A percentile compares a stretch with the other conserved stretches of the same genome.
Conservation (phyloP, 805 yeast genomes). For the Crinitomyces ghanaensis region DNA sequence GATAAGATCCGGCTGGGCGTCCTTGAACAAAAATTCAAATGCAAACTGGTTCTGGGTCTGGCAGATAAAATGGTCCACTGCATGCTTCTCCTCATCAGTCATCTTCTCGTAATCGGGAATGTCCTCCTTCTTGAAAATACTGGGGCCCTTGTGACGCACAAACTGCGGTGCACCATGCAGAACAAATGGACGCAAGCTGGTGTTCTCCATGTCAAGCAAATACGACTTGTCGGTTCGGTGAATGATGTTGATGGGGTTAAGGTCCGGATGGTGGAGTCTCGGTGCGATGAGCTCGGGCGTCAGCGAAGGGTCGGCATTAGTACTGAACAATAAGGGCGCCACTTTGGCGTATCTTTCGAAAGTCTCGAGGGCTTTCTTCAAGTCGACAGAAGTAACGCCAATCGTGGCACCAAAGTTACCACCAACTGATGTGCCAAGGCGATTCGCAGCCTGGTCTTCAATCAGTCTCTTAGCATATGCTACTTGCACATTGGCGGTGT, state of each 20-base stretch:
- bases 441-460: conserved; percentile 31
- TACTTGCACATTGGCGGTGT: conserved; percentile 55
- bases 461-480: conserved; percentile 47
- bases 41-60: conserved; percentile 84
- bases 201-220: conserved; percentile 75
- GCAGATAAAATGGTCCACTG: conserved; percentile 74
- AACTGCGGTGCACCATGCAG: conserved; percentile 72
- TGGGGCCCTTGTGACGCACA: conserved; percentile 79
- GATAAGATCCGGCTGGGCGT: conserved; percentile 45
- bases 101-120: conserved; percentile 57
- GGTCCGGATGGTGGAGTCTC: conserved; percentile 66
- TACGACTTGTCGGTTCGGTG: conserved; percentile 31
- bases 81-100: conserved; percentile 62
- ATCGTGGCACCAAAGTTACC: conserved; percentile 10
- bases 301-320: conserved; percentile 33
- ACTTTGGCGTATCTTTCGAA: conserved; percentile 49
- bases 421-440: no score
- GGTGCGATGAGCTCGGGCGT: conserved; percentile 54
- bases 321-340: conserved; percentile 43
- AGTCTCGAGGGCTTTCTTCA: conserved; percentile 36
- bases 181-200: conserved; percentile 70
- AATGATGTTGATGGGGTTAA: conserved; percentile 83
- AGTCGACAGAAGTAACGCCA: conserved; percentile 29
- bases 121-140: conserved; percentile 68
- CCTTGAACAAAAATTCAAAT: conserved; percentile 72